These are phyloP conservation scores for Cordyceps fumosorosea DNA, from an alignment of 2,329 filamentous ascomycete genomes.

Conservation along the genomic window DNA sequence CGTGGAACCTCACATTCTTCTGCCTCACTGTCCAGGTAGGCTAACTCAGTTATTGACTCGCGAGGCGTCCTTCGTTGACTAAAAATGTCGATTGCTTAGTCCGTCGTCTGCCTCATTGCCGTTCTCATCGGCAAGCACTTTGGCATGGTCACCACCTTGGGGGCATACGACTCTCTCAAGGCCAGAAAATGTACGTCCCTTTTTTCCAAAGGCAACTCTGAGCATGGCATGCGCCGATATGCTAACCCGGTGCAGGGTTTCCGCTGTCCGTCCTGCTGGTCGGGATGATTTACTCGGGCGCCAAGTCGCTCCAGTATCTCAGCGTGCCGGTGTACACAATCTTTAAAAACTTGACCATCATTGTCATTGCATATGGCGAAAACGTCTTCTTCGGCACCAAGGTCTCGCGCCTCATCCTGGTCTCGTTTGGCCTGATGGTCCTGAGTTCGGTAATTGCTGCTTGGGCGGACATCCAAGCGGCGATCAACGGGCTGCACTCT, in stretches of 20 bases:
- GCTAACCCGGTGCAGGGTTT: constrained; percentile 60
- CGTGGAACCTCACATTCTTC: constrained; percentile 96
- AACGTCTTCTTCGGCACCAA: constrained; percentile 96
- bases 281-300: constrained; percentile 98
- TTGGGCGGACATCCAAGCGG: constrained; percentile 93
- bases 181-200: constrained; percentile 74
- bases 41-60: not conserved
- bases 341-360: constrained; percentile 99
- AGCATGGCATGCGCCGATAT: not conserved
- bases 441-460: constrained; percentile 89
- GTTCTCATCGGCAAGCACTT: constrained; percentile 77
- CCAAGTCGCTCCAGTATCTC: constrained; percentile 91
- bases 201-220: too few relatives aligned
- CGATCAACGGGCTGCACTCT: constrained; percentile 53
- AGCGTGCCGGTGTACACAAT: constrained; percentile 99
- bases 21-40: constrained; percentile 86
- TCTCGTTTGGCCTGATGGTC: constrained; percentile 96
- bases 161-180: constrained; percentile 79
- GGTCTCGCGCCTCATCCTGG: constrained; percentile 77
- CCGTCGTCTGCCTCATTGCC: constrained; percentile 77
- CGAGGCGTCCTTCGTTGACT: constrained; percentile 1
- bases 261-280: constrained; percentile 92
- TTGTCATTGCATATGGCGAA: constrained; percentile 96
- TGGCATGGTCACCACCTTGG: constrained; percentile 74
- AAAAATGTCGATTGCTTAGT: constrained; percentile 43